A percentile compares a stretch with the other conserved stretches of the same genome.
Evolutionary conservation across 2,329 filamentous ascomycete genomes (phyloP).

Genomic region (Aspergillus persii): DNA sequence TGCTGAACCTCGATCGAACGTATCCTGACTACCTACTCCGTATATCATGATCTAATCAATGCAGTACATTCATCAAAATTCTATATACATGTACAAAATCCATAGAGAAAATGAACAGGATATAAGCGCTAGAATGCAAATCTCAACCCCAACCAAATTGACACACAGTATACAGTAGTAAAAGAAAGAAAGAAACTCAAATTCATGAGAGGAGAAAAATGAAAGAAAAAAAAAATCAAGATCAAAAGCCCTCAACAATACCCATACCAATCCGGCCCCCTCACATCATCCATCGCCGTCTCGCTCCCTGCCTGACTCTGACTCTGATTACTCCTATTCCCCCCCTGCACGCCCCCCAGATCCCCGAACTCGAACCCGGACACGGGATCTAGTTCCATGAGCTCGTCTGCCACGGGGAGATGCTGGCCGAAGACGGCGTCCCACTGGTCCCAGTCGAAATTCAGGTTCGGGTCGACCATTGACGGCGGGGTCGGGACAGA

Average conservation of each 20-base stretch:
- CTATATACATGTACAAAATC: not conserved
- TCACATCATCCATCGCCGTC: conserved; percentile 5
- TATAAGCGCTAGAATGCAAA: not conserved
- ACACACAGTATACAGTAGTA: not conserved
- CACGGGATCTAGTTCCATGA: conserved; percentile 44
- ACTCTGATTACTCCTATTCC: conserved; percentile 3
- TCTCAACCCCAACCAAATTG: not conserved
- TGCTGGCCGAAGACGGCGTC: conserved; percentile 50
- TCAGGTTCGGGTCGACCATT: conserved; percentile 41
- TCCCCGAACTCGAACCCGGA: conserved; percentile 34
- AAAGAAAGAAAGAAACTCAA: not conserved
- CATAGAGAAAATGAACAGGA: not conserved
- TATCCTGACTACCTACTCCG: no score
- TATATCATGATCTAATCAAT: not conserved
- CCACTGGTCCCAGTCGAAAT: conserved; percentile 52
- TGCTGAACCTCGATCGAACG: no score
- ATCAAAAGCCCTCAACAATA: conserved; percentile 7
- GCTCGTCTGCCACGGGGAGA: conserved; percentile 42
- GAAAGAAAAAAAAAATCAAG: not conserved
- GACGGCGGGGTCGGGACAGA: conserved; percentile 34
- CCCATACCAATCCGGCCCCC: conserved; percentile 14
- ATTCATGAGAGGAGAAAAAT: not conserved
- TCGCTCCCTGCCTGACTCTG: conserved; percentile 5
- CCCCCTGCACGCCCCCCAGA: conserved; percentile 13
- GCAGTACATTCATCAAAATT: not conserved